Percentiles rank a stretch among this genome's conserved stretches.
These are phyloP conservation scores for Rutidosis leptorrhynchoides DNA, from an alignment of 129 eudicot species.

Conservation along the genomic window DNA sequence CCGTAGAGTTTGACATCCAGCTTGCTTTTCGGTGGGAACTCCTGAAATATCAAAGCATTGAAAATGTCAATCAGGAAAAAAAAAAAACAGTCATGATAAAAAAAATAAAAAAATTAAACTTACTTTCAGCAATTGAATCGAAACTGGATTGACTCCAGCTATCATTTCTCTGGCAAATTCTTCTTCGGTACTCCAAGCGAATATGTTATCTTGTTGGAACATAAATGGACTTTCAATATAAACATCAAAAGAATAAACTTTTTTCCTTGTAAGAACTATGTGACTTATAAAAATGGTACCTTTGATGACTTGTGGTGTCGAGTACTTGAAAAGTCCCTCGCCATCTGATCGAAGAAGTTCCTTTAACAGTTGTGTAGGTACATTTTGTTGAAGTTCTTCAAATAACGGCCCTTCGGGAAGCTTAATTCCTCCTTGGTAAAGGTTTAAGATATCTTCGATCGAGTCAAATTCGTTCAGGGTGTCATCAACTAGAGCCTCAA, in stretches of 20 bases:
- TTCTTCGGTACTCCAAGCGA: conserved; percentile 58
- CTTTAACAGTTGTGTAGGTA: conserved; percentile 35
- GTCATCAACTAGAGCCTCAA: conserved; percentile 37
- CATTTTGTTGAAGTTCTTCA: conserved; percentile 16
- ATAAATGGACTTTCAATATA: neutral
- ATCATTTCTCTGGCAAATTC: conserved; percentile 67
- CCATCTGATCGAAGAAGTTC: conserved; percentile 46
- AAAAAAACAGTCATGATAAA: neutral
- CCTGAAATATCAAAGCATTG: conserved; percentile 27
- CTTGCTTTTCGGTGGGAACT: conserved; percentile 56
- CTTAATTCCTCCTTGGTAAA: conserved; percentile 50
- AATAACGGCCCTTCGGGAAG: conserved; percentile 30
- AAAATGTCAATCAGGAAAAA: neutral
- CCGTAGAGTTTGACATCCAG: conserved; percentile 46
- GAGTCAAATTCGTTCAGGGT: conserved; percentile 40
- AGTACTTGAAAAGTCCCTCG: conserved; percentile 36
- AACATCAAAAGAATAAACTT: neutral
- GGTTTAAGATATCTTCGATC: conserved; percentile 36
- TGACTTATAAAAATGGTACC: conserved; percentile 22
- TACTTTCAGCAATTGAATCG: conserved; percentile 44
- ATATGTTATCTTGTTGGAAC: conserved; percentile 38
- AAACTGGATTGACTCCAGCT: conserved; percentile 62
- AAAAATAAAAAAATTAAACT: neutral
- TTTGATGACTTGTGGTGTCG: conserved; percentile 45
- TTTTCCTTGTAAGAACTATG: neutral